A percentile compares a stretch with the other conserved stretches of the same genome.
These are phyloP conservation scores for Lecanicillium sp. DNA, from an alignment of 2,329 filamentous ascomycete species.

Conservation along the genomic window DNA sequence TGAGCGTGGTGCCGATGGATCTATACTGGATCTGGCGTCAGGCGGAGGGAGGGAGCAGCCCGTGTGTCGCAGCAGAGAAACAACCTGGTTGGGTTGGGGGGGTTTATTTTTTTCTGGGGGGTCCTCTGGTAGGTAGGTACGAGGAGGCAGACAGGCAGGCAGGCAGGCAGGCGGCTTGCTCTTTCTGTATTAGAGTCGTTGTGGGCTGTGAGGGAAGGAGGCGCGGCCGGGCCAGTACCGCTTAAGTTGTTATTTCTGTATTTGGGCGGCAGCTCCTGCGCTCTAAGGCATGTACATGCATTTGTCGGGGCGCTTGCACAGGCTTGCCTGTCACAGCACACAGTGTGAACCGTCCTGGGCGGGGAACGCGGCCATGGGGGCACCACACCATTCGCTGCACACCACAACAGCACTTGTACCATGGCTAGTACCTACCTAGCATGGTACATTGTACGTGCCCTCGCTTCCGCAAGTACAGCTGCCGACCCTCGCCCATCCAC, in stretches of 20 bases:
- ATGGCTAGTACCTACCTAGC: no score
- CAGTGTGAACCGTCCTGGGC: not conserved
- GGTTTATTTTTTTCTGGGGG: constrained; percentile 8
- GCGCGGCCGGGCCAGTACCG: constrained; percentile 15
- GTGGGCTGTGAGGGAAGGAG: constrained; percentile 19
- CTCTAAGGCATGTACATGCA: constrained; percentile 17
- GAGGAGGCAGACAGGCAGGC: constrained; percentile 1
- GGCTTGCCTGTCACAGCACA: not conserved
- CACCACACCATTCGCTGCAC: no score
- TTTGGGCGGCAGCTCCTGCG: constrained; percentile 12
- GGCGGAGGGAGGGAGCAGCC: constrained; percentile 38
- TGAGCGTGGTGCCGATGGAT: constrained; percentile 57
- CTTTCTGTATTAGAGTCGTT: constrained; percentile 31
- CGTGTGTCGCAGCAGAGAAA: constrained; percentile 41
- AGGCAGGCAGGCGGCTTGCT: constrained; percentile 14
- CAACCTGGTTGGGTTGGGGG: constrained; percentile 46
- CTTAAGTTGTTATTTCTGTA: constrained; percentile 14
- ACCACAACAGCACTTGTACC: no score
- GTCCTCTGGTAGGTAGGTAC: not conserved
- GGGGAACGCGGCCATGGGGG: no score
- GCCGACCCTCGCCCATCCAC: no score
- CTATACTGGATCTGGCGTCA: constrained; percentile 59
- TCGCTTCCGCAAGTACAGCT: no score
- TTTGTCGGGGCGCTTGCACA: constrained; percentile 21
- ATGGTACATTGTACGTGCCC: no score